Percentiles rank a stretch among this genome's conserved stretches.
Conservation (phyloP, 1,284 basidiomycete genomes). For the Boletus semigastroideus region DNA sequence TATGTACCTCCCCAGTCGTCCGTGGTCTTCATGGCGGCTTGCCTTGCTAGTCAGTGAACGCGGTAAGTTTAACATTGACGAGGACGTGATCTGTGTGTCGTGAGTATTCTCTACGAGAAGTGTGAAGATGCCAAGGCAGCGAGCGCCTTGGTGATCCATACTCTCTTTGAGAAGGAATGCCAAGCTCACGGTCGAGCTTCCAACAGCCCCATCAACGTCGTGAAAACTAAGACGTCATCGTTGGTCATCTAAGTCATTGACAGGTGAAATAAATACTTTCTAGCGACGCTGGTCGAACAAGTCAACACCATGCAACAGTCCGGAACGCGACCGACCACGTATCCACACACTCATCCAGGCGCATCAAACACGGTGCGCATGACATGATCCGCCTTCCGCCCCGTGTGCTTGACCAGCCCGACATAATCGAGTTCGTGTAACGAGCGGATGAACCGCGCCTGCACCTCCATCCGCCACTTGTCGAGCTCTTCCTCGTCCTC, state of each 20-base stretch:
- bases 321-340: conserved; percentile 8
- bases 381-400: conserved; percentile 74
- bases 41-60: too few relatives aligned
- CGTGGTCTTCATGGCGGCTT: too few relatives aligned
- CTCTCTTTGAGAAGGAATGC: too few relatives aligned
- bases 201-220: background rate
- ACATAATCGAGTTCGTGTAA: conserved; percentile 78
- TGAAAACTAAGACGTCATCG: background rate
- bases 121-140: too few relatives aligned
- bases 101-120: too few relatives aligned
- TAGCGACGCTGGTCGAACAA: conserved; percentile 2
- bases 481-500: conserved; percentile 44
- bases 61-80: too few relatives aligned
- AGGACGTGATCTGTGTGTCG: too few relatives aligned
- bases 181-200: too few relatives aligned
- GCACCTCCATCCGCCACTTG: conserved; percentile 60
- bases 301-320: conserved; percentile 7
- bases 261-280: background rate
- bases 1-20: too few relatives aligned
- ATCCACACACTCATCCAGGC: conserved; percentile 32
- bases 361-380: conserved; percentile 66
- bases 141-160: too few relatives aligned
- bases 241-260: background rate
- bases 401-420: conserved; percentile 76
- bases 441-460: conserved; percentile 73